Conservation (phyloP, 106 monocot species). For the Cymbidium sinense region DNA sequence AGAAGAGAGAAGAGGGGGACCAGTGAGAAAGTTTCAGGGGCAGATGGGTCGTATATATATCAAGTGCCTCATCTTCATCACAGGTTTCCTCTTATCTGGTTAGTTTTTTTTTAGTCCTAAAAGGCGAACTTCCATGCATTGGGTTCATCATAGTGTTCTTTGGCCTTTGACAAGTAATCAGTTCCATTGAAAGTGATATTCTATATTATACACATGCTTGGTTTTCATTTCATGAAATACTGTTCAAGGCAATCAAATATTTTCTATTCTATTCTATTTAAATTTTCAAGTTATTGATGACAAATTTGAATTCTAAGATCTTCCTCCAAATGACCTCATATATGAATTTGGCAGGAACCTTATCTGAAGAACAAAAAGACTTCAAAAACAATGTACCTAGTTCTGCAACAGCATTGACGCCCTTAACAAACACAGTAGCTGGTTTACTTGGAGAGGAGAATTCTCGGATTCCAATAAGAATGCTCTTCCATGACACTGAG, state of each 20-base stretch:
- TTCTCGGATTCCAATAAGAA: background rate
- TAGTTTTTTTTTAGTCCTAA: conserved; percentile 19
- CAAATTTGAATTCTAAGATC: background rate
- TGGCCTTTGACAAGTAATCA: too few species aligned
- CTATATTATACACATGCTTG: too few species aligned
- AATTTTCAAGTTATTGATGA: background rate
- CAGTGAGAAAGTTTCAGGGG: background rate
- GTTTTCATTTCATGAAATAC: too few species aligned
- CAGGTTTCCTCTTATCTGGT: conserved; percentile 47
- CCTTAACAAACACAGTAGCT: background rate
- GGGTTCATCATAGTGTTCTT: too few species aligned
- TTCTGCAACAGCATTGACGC: background rate
- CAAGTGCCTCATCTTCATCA: conserved; percentile 25
- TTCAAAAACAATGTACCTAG: background rate
- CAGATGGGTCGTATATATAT: conserved; percentile 20
- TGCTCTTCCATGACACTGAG: background rate
- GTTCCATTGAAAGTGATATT: too few species aligned
- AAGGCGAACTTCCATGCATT: too few species aligned
- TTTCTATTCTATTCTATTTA: background rate
- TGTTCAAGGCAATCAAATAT: too few species aligned
- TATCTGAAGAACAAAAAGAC: background rate
- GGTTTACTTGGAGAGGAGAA: background rate
- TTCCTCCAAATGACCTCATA: background rate
- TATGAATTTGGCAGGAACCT: background rate
- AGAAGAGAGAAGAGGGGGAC: background rate